A percentile compares a stretch with the other conserved stretches of the same genome.
Evolutionary conservation across 164 flowering plant genomes (phyloP).

Genomic region (Aristolochia contorta): DNA sequence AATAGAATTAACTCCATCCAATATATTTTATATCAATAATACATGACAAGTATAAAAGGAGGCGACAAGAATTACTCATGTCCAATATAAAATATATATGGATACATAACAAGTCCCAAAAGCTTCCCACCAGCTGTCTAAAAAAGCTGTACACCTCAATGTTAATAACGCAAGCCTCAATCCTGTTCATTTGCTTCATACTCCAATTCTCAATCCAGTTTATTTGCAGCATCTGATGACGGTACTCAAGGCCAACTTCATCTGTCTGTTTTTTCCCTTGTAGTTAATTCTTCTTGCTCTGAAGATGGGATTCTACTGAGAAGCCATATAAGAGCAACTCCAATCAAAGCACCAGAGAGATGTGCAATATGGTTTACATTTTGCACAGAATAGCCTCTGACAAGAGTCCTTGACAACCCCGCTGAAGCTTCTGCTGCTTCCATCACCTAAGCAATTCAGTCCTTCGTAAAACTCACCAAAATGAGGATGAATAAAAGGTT

Average conservation of each 20-base stretch:
- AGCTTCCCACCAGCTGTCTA: too few species aligned
- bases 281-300: background rate
- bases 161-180: background rate
- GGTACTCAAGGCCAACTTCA: background rate
- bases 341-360: slow-evolving; percentile 91
- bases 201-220: background rate
- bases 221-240: background rate
- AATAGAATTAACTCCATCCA: too few species aligned
- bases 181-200: background rate
- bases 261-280: background rate
- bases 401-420: slow-evolving; percentile 38
- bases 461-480: too few species aligned
- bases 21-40: too few species aligned
- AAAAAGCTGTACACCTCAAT: background rate
- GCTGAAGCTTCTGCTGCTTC: slow-evolving; percentile 96
- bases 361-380: slow-evolving; percentile 89
- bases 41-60: too few species aligned
- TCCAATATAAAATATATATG: too few species aligned
- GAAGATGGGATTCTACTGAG: slow-evolving; percentile 27
- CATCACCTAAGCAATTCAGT: slow-evolving; percentile 52
- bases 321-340: slow-evolving; percentile 76
- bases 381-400: slow-evolving; percentile 38
- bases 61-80: too few species aligned
- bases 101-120: too few species aligned
- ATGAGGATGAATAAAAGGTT: too few species aligned